phyloP scores from a whole-genome alignment of 352 stramenopile genomes.

The Pythium dissotocum region DNA sequence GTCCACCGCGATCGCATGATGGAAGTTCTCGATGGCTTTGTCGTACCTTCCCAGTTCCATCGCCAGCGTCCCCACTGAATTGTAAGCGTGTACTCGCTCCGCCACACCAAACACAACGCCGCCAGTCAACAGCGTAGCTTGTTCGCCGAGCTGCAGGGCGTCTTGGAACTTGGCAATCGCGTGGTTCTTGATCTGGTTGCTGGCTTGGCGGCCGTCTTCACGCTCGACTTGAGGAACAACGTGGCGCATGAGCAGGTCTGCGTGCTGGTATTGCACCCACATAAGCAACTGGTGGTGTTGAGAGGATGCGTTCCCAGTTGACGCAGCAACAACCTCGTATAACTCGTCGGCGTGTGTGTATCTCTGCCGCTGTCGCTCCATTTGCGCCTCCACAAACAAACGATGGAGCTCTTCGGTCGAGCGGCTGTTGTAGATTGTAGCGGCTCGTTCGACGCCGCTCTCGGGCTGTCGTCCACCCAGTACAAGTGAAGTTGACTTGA shows the following conservation, averaged over 20 bases:
- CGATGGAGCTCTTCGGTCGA: neutral
- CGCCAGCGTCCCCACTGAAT: constrained; percentile 33
- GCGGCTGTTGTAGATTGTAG: neutral
- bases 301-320: neutral
- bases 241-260: constrained; percentile 11
- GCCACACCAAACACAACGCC: neutral
- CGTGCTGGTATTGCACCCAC: constrained; percentile 23
- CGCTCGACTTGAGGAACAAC: neutral
- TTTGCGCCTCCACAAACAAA: constrained; percentile 4
- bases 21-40: constrained; percentile 20
- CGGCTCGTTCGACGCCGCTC: neutral
- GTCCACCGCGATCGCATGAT: constrained; percentile 14
- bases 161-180: constrained; percentile 17
- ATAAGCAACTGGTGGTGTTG: constrained; percentile 7
- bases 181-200: neutral
- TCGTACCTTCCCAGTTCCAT: constrained; percentile 9
- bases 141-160: neutral
- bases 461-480: neutral
- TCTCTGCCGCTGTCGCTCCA: neutral
- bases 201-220: neutral
- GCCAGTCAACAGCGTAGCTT: neutral
- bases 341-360: neutral
- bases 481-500: neutral
- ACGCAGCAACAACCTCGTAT: neutral
- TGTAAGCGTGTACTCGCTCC: constrained; percentile 25